Evolutionary conservation across 345 rosid genomes (phyloP).

Genomic region (Syzygium grande): DNA sequence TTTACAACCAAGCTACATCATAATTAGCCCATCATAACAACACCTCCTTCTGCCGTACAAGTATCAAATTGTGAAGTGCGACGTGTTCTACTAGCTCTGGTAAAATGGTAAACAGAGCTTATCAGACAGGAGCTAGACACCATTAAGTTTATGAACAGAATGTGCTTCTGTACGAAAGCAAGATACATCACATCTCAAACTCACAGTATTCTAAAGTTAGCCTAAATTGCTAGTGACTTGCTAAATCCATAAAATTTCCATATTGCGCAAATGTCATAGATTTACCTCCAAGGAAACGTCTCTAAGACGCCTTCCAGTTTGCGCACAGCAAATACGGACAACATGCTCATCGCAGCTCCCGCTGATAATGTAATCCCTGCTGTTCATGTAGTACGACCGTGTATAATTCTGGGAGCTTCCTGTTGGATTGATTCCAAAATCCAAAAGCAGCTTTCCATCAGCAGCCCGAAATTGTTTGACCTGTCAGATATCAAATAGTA

Average conservation of each 20-base stretch:
- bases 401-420: slow-evolving; percentile 89
- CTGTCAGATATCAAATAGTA: slow-evolving; percentile 21
- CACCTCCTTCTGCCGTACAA: not conserved
- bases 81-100: not conserved
- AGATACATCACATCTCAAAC: not conserved
- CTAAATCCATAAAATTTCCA: not conserved
- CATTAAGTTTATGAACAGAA: not conserved
- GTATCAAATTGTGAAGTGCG: not conserved
- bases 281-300: slow-evolving; percentile 87
- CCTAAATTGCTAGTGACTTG: not conserved
- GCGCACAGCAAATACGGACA: slow-evolving; percentile 91
- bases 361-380: slow-evolving; percentile 83
- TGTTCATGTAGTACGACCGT: slow-evolving; percentile 89
- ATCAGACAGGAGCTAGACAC: not conserved
- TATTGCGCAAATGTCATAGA: not conserved
- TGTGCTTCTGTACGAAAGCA: not conserved
- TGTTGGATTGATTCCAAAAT: slow-evolving; percentile 61
- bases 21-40: not conserved
- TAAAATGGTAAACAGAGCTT: not conserved
- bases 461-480: slow-evolving; percentile 82
- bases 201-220: not conserved
- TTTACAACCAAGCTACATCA: not conserved
- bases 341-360: slow-evolving; percentile 91
- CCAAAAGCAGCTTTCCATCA: slow-evolving; percentile 79
- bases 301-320: slow-evolving; percentile 94